Base-by-base conservation (phyloP, 176 grass and related monocot genomes). In the Bolboschoenus planiculmis region DNA sequence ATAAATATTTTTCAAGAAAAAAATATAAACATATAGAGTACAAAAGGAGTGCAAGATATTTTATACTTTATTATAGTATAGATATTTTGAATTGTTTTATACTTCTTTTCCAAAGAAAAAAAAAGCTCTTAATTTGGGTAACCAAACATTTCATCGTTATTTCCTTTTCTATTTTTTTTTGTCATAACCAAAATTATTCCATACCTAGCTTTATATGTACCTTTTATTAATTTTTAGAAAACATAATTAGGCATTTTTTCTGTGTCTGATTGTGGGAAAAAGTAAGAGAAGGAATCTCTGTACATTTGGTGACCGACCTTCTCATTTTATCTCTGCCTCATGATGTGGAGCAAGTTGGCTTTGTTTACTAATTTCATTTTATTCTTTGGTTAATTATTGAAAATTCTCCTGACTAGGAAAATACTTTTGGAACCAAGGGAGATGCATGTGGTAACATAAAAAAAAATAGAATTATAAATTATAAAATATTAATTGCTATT, bases 251-350 rank as follows among this genome's bases (percentile, higher is more conserved):
- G 78, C 46, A 55, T 81, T 85, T 93, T n/a, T 87, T 80, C 53
- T 89, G 78, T 71, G 84, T 53, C 84, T 56, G 82, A 85, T 51
- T 59, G 84, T 67, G 84, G 80, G 63, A 20, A 81, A 85, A 88
- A 85, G 81, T 29, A 62, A 61, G 85, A 81, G 67, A 63, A 47
- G 74, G 87, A 88, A 89, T 91, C 77, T 85, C 54, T 7, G 66
- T 83, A 83, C 26, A 83, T 91, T 91, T 85, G 89, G 86, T 87
- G 88, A 93, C 53, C 88, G 84, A 93, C 81, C 88, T 80, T 29
- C 50, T 37, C 39, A 35, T 72, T 56, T 51, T 61, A 4, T 47
- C 10, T 37, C 59, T 67, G 36, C 50, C 48, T 81, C 86, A 78
- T 71, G 61, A 75, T 18, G 33, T 73, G 67, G 58, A 71, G 26